Percentiles rank a stretch among this genome's conserved stretches.
Conservation (phyloP, 495 filamentous ascomycete genomes). For the Penicillium canariense region DNA sequence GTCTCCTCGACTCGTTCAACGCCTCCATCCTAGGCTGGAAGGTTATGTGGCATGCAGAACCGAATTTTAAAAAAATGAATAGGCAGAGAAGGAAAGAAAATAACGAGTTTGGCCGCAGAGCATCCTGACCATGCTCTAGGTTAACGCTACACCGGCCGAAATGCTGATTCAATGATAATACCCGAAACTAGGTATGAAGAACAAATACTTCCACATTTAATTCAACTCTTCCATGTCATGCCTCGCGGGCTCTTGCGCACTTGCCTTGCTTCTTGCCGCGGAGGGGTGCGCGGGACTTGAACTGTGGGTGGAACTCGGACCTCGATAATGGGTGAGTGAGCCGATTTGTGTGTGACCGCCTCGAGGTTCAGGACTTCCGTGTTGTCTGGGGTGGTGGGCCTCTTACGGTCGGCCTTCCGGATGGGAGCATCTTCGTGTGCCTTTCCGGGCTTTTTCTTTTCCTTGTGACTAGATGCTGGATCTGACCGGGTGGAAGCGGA, state of each 20-base stretch:
- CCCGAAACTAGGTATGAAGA: background rate
- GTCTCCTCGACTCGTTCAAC: background rate
- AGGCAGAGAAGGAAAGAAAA: background rate
- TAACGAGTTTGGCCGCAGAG: too few relatives aligned
- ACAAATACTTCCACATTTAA: background rate
- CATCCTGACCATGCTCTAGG: background rate
- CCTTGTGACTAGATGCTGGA: background rate
- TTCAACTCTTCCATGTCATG: conserved; percentile 3
- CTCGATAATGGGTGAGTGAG: conserved; percentile 4
- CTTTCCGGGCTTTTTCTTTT: background rate
- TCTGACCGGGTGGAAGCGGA: background rate
- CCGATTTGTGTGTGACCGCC: background rate
- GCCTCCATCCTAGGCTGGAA: background rate
- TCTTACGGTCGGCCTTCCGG: background rate
- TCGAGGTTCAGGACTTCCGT: background rate
- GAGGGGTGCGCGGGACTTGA: conserved; percentile 17
- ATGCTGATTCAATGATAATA: background rate
- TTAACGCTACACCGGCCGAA: background rate
- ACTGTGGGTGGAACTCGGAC: conserved; percentile 17
- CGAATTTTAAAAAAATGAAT: background rate
- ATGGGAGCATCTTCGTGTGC: background rate
- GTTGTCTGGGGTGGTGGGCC: background rate
- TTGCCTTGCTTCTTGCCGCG: background rate
- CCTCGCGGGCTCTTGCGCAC: conserved; percentile 9
- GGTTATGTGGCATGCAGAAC: background rate